These are phyloP conservation scores for Graphiopsis chlorocephala DNA, from an alignment of 2,329 filamentous ascomycete species.

Conservation along the genomic window DNA sequence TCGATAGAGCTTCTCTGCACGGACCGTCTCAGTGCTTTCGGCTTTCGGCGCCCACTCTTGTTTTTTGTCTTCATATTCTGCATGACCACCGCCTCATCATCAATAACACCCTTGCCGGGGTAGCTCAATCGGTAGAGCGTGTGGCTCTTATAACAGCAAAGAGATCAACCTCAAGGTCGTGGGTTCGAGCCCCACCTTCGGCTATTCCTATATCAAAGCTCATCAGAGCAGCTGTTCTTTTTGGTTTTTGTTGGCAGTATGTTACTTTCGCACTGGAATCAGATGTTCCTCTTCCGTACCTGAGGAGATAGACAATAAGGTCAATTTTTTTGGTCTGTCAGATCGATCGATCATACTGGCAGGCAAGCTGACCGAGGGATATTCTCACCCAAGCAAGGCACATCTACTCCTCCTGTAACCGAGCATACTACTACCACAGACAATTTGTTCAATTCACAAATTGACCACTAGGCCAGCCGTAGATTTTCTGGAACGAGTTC, in stretches of 20 bases:
- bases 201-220: not conserved
- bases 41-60: not conserved
- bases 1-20: not conserved
- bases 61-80: fast-evolving
- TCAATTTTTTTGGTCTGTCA: not conserved
- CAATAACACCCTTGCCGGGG: not conserved
- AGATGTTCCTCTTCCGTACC: no score
- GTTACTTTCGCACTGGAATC: no score
- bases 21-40: not conserved
- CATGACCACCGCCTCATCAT: not conserved
- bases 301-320: no score
- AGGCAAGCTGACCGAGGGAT: not conserved
- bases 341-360: not conserved
- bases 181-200: not conserved
- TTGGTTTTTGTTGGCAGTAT: not conserved
- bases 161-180: not conserved
- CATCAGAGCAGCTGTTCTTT: not conserved
- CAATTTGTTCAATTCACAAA: not conserved
- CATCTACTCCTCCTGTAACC: no score
- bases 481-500: not conserved
- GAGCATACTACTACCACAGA: no score
- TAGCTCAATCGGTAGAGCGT: not conserved
- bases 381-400: no score
- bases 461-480: no score
- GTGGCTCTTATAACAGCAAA: not conserved